These are phyloP conservation scores for Leishmania guyanensis DNA, from an alignment of 208 protist species.

Conservation along the genomic window DNA sequence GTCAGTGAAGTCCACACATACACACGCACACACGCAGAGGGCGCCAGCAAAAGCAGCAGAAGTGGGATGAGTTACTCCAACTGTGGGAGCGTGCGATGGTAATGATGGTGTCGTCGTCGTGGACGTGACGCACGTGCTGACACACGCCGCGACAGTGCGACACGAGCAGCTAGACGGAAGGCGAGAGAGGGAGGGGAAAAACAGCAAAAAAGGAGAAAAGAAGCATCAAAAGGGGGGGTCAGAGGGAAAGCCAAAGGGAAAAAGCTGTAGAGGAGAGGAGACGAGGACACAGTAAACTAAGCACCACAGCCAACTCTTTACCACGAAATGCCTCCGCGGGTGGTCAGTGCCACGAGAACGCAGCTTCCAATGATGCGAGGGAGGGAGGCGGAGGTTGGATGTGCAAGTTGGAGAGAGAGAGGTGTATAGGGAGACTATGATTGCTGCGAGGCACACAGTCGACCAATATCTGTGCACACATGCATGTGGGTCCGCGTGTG, in stretches of 20 bases:
- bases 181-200: neutral
- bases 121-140: neutral
- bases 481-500: neutral
- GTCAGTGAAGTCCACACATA: neutral
- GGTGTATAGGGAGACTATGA: neutral
- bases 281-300: neutral
- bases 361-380: neutral
- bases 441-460: neutral
- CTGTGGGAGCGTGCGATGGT: neutral
- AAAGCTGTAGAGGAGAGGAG: neutral
- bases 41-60: neutral
- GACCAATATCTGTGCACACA: neutral
- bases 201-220: neutral
- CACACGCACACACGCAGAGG: neutral
- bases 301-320: neutral
- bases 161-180: neutral
- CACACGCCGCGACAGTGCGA: neutral
- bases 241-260: neutral
- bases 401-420: neutral
- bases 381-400: neutral
- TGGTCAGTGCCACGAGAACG: neutral
- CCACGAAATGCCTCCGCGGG: neutral
- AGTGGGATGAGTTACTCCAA: neutral
- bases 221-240: too few relatives aligned
- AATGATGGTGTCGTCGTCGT: neutral